Evolutionary conservation across 768 basidiomycete genomes (phyloP), one percentile per base, ranked within the genome.

Genomic region (Russula brevipes): DNA sequence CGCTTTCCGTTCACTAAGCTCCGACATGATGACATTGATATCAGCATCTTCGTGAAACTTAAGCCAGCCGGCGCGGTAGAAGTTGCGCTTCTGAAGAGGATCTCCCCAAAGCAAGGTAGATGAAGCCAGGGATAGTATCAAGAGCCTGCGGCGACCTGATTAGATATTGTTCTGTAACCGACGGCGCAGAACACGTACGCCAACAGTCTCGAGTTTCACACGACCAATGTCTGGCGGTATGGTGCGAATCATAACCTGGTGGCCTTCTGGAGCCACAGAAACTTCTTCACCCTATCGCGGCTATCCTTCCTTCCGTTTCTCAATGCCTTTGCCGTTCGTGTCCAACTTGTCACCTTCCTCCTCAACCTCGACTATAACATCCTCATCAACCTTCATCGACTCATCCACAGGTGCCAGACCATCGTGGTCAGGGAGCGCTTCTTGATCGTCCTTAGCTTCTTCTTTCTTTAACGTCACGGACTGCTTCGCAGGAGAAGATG

Each of bases 61-160:
- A 63, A 97, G 79, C 94, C 95, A 98, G 12, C 93, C 96, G 1
- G 94, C 91, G 38, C 96, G 90, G 72, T 96, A 94, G 73, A 90
- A 98, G 69, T 90, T 91, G 63, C 93, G 86, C 76, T 95, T 95
- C 73, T 93, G 91, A 46, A 92, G 76, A 10, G 96, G 95, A 67
- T 98, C 95, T 33, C 92, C n/a, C 93, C 0, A 98, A 76, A 9
- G 94, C 94, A 16, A 98, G 82, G 74, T 96, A 89, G 52, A 91
- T 78, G 72, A 87, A 98, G 2, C 94, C 95, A 5, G 87, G 82
- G 59, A 92, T 78, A 68, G 83, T 85, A 61, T 80, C 77, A 70
- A 89, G 90, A 42, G 88, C 84, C 95, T 97, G 66, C 1, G 59
- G 39, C 67, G 30, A 47, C 68, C 19, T 54, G 42, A 55, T 51